These are phyloP conservation scores for Trametes cinnabarina DNA, from an alignment of 768 basidiomycete species.

Conservation along the genomic window DNA sequence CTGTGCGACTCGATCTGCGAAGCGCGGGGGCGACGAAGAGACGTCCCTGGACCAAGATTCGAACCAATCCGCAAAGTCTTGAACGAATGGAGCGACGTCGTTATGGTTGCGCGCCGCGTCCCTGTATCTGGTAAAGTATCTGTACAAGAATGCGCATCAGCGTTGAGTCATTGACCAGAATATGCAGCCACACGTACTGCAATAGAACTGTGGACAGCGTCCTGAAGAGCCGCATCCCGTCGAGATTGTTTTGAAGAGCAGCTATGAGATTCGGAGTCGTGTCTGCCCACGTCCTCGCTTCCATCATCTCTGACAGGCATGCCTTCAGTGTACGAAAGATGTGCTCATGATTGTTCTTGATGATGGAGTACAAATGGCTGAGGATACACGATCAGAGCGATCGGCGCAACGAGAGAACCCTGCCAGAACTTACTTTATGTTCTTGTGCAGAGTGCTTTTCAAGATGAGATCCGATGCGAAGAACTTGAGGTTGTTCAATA, in stretches of 20 bases:
- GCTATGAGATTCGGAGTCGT: conserved; percentile 36
- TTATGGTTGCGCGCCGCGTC: conserved; percentile 24
- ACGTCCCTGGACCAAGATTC: conserved; percentile 27
- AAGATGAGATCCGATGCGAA: conserved; percentile 57
- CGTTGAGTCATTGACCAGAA: no score
- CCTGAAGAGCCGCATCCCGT: conserved; percentile 44
- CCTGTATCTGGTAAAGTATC: conserved; percentile 31
- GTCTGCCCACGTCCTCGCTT: conserved; percentile 16
- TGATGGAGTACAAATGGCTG: conserved; percentile 18
- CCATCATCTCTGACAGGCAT: conserved; percentile 36
- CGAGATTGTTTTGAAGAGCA: conserved; percentile 17
- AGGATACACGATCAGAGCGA: not conserved
- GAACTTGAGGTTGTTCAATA: conserved; percentile 41
- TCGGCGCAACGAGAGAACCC: not conserved
- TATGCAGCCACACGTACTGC: conserved; percentile 40
- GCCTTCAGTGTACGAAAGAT: conserved; percentile 41
- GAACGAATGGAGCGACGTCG: conserved; percentile 21
- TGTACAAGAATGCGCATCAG: not conserved
- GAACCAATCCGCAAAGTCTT: conserved; percentile 23
- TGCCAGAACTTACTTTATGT: conserved; percentile 46
- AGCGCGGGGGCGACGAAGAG: conserved; percentile 17
- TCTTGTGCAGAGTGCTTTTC: conserved; percentile 50
- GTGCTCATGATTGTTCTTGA: conserved; percentile 30
- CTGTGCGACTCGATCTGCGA: conserved; percentile 21
- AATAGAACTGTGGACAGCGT: conserved; percentile 47